Evolutionary conservation across 257 asterid species (phyloP).

Genomic region (Apocynum venetum): DNA sequence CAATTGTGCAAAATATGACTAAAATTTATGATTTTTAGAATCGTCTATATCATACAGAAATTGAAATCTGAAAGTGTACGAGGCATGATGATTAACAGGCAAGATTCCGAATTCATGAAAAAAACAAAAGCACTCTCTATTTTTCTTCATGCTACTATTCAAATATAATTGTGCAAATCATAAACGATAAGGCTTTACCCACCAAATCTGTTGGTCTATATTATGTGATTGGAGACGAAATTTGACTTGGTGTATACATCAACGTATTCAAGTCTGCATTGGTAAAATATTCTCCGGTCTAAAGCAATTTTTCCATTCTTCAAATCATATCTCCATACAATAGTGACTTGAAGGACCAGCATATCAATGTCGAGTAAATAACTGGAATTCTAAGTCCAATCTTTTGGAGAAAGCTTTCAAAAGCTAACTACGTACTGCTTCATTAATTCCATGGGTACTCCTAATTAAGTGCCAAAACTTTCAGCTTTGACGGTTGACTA

Average conservation of each 20-base stretch:
- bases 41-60: no score
- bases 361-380: not conserved
- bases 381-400: not conserved
- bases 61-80: no score
- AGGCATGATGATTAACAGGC: no score
- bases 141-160: no score
- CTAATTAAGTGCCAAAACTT: not conserved
- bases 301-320: not conserved
- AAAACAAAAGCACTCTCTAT: no score
- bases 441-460: not conserved
- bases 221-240: not conserved
- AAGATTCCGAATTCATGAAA: no score
- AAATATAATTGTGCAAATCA: no score
- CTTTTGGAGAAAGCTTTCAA: not conserved
- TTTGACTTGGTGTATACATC: not conserved
- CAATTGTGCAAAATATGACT: no score
- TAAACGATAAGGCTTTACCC: no score
- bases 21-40: no score
- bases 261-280: not conserved
- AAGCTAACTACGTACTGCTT: not conserved
- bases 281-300: not conserved
- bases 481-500: not conserved
- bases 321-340: not conserved
- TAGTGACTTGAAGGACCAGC: not conserved
- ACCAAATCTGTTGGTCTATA: no score